phyloP scores from a whole-genome alignment of 2,329 filamentous ascomycete genomes.

The Xylariaceae sp. region DNA sequence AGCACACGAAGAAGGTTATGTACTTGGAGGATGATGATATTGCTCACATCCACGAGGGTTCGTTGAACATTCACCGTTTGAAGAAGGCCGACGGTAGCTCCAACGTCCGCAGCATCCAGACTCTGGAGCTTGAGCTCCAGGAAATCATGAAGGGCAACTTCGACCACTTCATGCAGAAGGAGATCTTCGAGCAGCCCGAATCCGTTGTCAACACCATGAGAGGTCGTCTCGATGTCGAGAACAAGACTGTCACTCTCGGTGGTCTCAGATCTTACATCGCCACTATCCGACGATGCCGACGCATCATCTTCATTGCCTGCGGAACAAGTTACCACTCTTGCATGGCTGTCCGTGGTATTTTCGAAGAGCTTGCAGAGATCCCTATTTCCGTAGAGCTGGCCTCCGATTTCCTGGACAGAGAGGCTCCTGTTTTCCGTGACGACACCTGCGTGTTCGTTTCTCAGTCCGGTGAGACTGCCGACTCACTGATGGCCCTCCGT shows the following conservation, averaged over 20 bases:
- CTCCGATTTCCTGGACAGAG: constrained; percentile 94
- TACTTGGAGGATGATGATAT: constrained; percentile 99
- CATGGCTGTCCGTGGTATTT: constrained; percentile 97
- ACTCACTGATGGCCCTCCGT: constrained; percentile 92
- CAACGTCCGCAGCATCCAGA: constrained; percentile 97
- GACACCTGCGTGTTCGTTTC: constrained; percentile 99
- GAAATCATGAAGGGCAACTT: constrained; percentile 99
- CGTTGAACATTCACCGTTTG: constrained; percentile 96
- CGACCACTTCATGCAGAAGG: constrained; percentile 99
- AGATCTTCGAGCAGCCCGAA: constrained; percentile 99
- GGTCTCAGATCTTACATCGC: constrained; percentile 93
- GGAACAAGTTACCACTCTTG: constrained; percentile 98
- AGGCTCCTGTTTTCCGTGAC: constrained; percentile 97
- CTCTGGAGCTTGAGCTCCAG: constrained; percentile 95
- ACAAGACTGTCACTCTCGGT: constrained; percentile 93
- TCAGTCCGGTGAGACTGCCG: constrained; percentile 96
- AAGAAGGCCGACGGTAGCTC: constrained; percentile 95
- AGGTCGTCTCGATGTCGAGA: constrained; percentile 87
- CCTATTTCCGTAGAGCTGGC: constrained; percentile 95
- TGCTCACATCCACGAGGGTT: constrained; percentile 98
- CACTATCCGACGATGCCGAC: constrained; percentile 91
- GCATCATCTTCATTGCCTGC: constrained; percentile 98
- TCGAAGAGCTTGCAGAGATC: constrained; percentile 97
- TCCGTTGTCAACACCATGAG: constrained; percentile 99
- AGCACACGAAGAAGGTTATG: constrained; percentile 99